These are phyloP conservation scores for Lecanoromycetidae sp. DNA, from an alignment of 2,329 filamentous ascomycete species.

Conservation along the genomic window DNA sequence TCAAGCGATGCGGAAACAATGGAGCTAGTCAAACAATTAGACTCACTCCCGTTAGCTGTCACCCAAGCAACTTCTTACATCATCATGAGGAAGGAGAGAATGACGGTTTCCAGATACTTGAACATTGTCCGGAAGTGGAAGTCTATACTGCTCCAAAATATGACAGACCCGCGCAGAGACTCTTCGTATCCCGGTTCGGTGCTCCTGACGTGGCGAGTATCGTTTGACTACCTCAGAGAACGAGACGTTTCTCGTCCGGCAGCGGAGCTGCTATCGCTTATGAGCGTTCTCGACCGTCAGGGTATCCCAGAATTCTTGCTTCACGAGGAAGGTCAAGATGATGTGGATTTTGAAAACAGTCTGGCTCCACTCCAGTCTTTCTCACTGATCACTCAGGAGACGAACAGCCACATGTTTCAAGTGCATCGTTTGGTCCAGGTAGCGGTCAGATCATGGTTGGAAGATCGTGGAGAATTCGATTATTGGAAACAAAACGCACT, in stretches of 20 bases:
- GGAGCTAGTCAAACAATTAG: background rate
- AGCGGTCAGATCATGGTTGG: constrained; percentile 3
- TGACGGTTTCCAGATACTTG: too few species aligned
- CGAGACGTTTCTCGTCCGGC: constrained; percentile 12
- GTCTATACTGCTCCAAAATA: too few species aligned
- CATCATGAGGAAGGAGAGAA: background rate
- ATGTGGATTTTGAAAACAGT: constrained; percentile 8
- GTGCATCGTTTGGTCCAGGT: constrained; percentile 19
- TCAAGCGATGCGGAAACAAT: background rate
- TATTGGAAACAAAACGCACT: too few species aligned
- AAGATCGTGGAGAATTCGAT: too few species aligned
- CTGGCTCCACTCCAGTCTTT: constrained; percentile 18
- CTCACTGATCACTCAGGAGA: constrained; percentile 14
- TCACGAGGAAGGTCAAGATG: background rate
- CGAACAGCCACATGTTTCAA: constrained; percentile 1
- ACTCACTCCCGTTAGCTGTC: constrained; percentile 1
- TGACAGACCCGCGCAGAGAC: too few species aligned
- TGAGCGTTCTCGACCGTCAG: constrained; percentile 15
- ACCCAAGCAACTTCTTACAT: constrained; percentile 1
- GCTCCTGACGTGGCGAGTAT: constrained; percentile 15
- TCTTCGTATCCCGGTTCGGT: too few species aligned
- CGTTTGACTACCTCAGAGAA: constrained; percentile 14
- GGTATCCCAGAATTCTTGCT: constrained; percentile 3
- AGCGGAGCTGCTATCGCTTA: constrained; percentile 16
- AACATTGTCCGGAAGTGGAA: too few species aligned